A percentile compares a stretch with the other conserved stretches of the same genome.
Conservation (phyloP, 257 asterid genomes). For the Jasminum sambac region DNA sequence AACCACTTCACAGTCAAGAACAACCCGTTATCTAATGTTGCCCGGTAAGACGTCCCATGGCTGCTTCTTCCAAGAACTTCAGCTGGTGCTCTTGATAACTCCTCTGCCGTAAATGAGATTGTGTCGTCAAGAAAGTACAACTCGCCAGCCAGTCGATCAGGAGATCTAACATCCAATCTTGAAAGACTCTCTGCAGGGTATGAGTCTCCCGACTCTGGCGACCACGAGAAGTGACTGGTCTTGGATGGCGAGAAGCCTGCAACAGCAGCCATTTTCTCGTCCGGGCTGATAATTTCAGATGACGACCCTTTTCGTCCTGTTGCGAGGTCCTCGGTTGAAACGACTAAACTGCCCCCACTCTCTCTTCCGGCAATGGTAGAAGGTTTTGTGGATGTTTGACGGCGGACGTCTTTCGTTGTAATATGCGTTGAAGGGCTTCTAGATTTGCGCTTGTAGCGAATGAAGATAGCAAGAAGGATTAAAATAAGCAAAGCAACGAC, state of each 20-base stretch:
- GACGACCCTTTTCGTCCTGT: slow-evolving; percentile 66
- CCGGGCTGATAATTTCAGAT: slow-evolving; percentile 65
- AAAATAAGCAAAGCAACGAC: slow-evolving; percentile 51
- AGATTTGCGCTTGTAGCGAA: slow-evolving; percentile 49
- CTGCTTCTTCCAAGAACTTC: slow-evolving; percentile 97
- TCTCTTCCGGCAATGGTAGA: slow-evolving; percentile 50
- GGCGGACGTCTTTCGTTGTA: slow-evolving; percentile 44
- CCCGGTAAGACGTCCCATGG: slow-evolving; percentile 91
- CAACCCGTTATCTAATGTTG: slow-evolving; percentile 78
- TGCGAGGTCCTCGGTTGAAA: slow-evolving; percentile 68
- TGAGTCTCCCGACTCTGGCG: slow-evolving; percentile 91
- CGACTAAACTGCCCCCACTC: slow-evolving; percentile 48
- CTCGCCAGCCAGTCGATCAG: slow-evolving; percentile 87
- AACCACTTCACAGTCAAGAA: slow-evolving; percentile 95
- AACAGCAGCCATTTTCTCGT: slow-evolving; percentile 61
- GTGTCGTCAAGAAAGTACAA: slow-evolving; percentile 91
- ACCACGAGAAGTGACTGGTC: slow-evolving; percentile 83
- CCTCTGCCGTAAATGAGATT: slow-evolving; percentile 81
- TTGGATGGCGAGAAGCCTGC: slow-evolving; percentile 91
- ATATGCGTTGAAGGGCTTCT: slow-evolving; percentile 43
- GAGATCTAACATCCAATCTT: slow-evolving; percentile 80
- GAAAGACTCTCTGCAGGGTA: slow-evolving; percentile 65
- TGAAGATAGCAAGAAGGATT: slow-evolving; percentile 53
- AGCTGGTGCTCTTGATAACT: slow-evolving; percentile 90
- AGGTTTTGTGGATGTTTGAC: slow-evolving; percentile 53